These are phyloP conservation scores for Anastatica hierochuntica DNA, from an alignment of 345 rosid species.

Conservation along the genomic window DNA sequence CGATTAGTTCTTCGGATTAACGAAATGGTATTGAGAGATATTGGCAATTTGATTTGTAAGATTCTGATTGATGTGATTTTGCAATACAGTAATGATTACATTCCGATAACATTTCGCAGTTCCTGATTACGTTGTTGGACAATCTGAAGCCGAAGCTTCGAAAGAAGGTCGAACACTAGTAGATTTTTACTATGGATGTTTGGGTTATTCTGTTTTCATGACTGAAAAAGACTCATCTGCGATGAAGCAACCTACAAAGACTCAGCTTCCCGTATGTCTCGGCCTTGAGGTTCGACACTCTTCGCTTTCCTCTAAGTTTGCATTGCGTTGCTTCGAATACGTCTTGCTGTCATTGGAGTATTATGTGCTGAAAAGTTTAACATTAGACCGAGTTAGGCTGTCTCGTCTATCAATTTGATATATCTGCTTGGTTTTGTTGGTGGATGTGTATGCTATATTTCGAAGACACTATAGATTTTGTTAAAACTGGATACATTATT, in stretches of 20 bases:
- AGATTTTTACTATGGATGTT: conserved; percentile 57
- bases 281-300: conserved; percentile 49
- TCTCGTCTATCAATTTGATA: background rate
- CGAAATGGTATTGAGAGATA: background rate
- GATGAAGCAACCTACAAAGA: conserved; percentile 28
- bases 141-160: conserved; percentile 39
- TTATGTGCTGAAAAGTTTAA: background rate
- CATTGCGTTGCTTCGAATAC: background rate
- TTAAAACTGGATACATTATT: too few species aligned
- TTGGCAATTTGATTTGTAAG: background rate
- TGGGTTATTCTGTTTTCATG: conserved; percentile 46
- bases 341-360: background rate
- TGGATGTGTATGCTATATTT: background rate
- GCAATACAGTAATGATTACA: background rate
- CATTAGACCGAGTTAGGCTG: background rate
- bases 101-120: conserved; percentile 16
- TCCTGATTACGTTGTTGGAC: conserved; percentile 34
- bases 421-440: background rate
- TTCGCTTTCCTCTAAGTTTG: background rate
- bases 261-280: conserved; percentile 44
- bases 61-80: too few species aligned
- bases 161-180: conserved; percentile 29
- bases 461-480: background rate
- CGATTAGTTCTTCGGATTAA: background rate
- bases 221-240: conserved; percentile 29